These are phyloP conservation scores for Apiospora aurea DNA, from an alignment of 2,329 filamentous ascomycete species.

Conservation along the genomic window DNA sequence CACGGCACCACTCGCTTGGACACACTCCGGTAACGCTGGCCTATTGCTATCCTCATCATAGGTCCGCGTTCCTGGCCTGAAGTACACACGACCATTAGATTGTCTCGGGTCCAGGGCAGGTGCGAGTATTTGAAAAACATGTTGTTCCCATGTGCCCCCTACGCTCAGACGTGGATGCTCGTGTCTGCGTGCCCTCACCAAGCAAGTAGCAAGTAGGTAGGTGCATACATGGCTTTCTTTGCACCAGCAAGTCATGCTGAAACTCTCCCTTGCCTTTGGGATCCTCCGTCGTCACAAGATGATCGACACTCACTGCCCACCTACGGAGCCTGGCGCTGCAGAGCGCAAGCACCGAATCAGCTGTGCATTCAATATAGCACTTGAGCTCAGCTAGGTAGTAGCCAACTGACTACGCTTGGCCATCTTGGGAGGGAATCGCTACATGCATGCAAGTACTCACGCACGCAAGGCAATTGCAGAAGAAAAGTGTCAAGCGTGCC, in stretches of 20 bases:
- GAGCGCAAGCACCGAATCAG: constrained; percentile 1
- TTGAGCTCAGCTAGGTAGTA: not conserved
- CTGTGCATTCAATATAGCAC: not conserved
- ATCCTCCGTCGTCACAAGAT: not conserved
- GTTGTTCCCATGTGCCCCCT: not conserved
- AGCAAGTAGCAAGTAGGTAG: not conserved
- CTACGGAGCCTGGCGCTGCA: not conserved
- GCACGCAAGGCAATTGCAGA: constrained; percentile 6
- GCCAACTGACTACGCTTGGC: constrained; percentile 10
- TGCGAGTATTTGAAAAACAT: not conserved
- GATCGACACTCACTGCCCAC: not conserved
- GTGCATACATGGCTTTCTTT: not conserved
- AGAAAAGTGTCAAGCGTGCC: constrained; percentile 8
- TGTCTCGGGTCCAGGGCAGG: not conserved
- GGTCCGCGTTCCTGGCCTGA: constrained; percentile 8
- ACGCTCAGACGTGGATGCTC: not conserved
- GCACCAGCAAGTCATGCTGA: constrained; percentile 14
- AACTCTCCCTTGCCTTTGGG: not conserved
- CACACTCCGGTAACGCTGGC: not conserved
- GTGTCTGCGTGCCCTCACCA: not conserved
- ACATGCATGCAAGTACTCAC: constrained; percentile 9
- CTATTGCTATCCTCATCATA: constrained; percentile 3
- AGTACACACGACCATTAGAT: constrained; percentile 3
- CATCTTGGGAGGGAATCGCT: not conserved
- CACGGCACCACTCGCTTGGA: not conserved